Conservation (phyloP, 495 filamentous ascomycete species). For the Hypoxylon fuscum region DNA sequence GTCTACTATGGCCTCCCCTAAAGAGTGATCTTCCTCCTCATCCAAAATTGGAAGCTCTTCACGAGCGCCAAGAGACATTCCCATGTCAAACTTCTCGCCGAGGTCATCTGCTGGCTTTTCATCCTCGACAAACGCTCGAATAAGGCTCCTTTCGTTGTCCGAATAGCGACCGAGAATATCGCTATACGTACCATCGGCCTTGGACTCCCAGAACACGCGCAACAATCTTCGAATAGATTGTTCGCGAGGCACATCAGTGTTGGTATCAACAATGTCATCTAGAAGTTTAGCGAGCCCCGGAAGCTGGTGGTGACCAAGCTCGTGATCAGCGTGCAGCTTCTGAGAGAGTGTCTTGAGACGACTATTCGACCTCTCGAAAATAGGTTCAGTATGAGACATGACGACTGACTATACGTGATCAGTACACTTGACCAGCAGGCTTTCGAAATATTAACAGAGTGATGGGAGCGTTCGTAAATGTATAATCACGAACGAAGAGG, state of each 20-base stretch:
- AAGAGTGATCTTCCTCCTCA: not conserved
- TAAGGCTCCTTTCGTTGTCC: slow-evolving; percentile 1
- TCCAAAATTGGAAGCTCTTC: slow-evolving; percentile 14
- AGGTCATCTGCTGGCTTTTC: slow-evolving; percentile 9
- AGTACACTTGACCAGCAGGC: not conserved
- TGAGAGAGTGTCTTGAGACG: slow-evolving; percentile 5
- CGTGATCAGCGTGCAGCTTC: slow-evolving; percentile 17
- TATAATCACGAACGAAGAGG: too few species aligned
- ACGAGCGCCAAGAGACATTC: slow-evolving; percentile 16
- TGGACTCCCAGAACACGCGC: slow-evolving; percentile 21
- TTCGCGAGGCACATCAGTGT: slow-evolving; percentile 17
- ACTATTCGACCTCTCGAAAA: slow-evolving; percentile 13
- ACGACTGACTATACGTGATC: not conserved
- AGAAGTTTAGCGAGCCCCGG: slow-evolving; percentile 16
- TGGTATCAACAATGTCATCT: slow-evolving; percentile 10
- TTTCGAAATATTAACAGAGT: not conserved
- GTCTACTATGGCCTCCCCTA: not conserved
- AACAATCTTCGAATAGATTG: slow-evolving; percentile 23
- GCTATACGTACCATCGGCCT: slow-evolving; percentile 12
- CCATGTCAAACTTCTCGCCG: slow-evolving; percentile 34
- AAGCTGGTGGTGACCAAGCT: slow-evolving; percentile 10
- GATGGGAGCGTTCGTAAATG: not conserved
- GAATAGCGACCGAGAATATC: slow-evolving; percentile 9
- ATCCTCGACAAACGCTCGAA: slow-evolving; percentile 20
- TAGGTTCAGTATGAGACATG: slow-evolving; percentile 10